Percentiles rank a stretch among this genome's conserved stretches.
These are phyloP conservation scores for Sporisorium exsertum DNA, from an alignment of 1,284 basidiomycete species.

Conservation along the genomic window DNA sequence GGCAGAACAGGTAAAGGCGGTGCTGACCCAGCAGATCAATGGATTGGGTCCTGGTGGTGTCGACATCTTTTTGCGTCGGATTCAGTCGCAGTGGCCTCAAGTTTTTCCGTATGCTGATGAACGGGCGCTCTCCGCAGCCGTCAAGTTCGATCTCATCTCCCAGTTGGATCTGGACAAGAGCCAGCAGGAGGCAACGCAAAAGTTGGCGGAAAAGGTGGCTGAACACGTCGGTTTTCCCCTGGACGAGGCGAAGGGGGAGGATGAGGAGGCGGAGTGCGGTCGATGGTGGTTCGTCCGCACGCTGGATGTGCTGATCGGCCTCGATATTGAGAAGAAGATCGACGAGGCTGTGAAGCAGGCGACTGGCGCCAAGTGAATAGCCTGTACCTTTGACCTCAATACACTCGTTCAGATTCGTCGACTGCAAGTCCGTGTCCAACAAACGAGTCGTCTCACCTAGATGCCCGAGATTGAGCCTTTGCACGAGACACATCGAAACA, in stretches of 20 bases:
- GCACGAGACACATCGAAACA: neutral
- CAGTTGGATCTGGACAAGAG: constrained; percentile 28
- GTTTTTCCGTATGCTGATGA: constrained; percentile 56
- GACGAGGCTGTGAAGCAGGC: constrained; percentile 42
- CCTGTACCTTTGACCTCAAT: neutral
- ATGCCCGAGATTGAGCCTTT: neutral
- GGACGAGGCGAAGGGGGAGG: constrained; percentile 31
- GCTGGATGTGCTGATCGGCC: constrained; percentile 50
- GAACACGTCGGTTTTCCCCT: constrained; percentile 49
- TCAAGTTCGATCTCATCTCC: constrained; percentile 33
- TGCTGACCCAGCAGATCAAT: constrained; percentile 43
- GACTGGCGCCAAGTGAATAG: constrained; percentile 7
- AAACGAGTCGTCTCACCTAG: neutral
- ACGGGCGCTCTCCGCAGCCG: constrained; percentile 27
- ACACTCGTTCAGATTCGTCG: neutral
- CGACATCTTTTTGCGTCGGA: constrained; percentile 48
- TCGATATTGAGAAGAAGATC: constrained; percentile 52
- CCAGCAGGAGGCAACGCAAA: constrained; percentile 15
- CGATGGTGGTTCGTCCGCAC: constrained; percentile 49
- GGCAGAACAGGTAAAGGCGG: constrained; percentile 24
- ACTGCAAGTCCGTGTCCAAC: neutral
- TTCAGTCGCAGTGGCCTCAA: constrained; percentile 46
- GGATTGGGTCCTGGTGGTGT: constrained; percentile 45
- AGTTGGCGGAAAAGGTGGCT: constrained; percentile 35
- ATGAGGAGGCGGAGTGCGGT: constrained; percentile 43